These are phyloP conservation scores for Colletotrichum liriopes DNA, from an alignment of 2,329 filamentous ascomycete species.

Conservation along the genomic window DNA sequence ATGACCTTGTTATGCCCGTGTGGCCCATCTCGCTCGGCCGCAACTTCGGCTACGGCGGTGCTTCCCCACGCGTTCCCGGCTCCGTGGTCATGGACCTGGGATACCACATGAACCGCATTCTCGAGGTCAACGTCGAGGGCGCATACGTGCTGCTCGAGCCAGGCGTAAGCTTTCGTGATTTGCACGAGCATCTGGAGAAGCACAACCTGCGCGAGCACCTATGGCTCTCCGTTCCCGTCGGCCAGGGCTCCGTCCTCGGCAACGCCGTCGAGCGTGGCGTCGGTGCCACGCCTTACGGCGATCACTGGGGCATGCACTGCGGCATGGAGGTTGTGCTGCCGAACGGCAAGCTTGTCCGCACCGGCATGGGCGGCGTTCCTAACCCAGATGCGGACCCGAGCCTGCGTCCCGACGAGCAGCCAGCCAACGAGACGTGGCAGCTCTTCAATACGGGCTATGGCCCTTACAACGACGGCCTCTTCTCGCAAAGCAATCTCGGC, in stretches of 20 bases:
- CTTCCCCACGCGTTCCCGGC: conserved; percentile 60
- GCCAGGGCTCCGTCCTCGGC: conserved; percentile 62
- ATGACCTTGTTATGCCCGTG: conserved; percentile 54
- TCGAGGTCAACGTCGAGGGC: conserved; percentile 56
- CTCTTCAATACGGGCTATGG: conserved; percentile 60
- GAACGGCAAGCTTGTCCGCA: conserved; percentile 59
- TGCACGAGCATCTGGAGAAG: conserved; percentile 54
- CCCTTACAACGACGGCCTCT: conserved; percentile 59
- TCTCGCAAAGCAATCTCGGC: conserved; percentile 65
- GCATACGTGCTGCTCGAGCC: conserved; percentile 60
- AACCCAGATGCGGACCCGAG: conserved; percentile 35
- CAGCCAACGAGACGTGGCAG: conserved; percentile 58
- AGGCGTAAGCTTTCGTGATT: conserved; percentile 57
- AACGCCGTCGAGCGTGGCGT: conserved; percentile 63
- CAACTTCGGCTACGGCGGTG: conserved; percentile 61
- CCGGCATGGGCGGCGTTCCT: conserved; percentile 54
- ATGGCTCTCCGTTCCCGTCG: conserved; percentile 62
- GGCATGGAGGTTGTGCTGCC: conserved; percentile 62
- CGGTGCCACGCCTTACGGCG: conserved; percentile 63
- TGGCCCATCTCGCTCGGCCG: conserved; percentile 57
- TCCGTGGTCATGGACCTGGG: conserved; percentile 60
- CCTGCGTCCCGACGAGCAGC: conserved; percentile 45
- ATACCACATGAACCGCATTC: conserved; percentile 57
- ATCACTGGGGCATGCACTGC: conserved; percentile 59
- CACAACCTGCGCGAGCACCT: conserved; percentile 54